Evolutionary conservation across 768 basidiomycete species (phyloP).

Genomic region (Psilocybe cyanescens): DNA sequence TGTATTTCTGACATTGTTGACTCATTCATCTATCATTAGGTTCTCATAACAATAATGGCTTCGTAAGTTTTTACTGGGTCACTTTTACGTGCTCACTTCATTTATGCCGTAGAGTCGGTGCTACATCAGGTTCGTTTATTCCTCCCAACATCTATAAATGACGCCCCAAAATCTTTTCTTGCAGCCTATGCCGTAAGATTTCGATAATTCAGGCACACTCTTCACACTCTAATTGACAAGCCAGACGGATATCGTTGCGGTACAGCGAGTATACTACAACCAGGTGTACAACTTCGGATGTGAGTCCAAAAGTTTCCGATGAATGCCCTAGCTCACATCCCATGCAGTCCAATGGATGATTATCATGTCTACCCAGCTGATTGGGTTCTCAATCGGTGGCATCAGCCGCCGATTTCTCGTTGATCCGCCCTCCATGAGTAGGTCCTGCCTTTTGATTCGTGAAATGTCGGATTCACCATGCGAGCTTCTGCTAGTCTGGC

Average conservation of each 20-base stretch:
- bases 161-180: background rate
- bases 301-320: background rate
- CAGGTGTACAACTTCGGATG: constrained; percentile 53
- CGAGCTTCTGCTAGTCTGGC: constrained; percentile 55
- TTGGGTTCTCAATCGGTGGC: constrained; percentile 79
- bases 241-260: constrained; percentile 62
- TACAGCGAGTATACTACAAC: constrained; percentile 64
- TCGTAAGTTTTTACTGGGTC: constrained; percentile 12
- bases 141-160: background rate
- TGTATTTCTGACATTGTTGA: background rate
- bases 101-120: constrained; percentile 1
- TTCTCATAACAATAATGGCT: constrained; percentile 38
- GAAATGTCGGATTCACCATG: background rate
- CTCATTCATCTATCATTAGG: constrained; percentile 24
- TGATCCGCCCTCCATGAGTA: constrained; percentile 56
- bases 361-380: constrained; percentile 65
- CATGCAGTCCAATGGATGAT: constrained; percentile 66
- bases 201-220: background rate
- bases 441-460: background rate
- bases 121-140: background rate
- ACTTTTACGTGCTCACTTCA: background rate
- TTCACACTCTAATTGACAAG: background rate
- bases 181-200: constrained; percentile 9
- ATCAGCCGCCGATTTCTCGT: constrained; percentile 72
- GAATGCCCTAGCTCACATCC: background rate